phyloP scores from a whole-genome alignment of 768 basidiomycete genomes.

The Collybiopsis confluens region DNA sequence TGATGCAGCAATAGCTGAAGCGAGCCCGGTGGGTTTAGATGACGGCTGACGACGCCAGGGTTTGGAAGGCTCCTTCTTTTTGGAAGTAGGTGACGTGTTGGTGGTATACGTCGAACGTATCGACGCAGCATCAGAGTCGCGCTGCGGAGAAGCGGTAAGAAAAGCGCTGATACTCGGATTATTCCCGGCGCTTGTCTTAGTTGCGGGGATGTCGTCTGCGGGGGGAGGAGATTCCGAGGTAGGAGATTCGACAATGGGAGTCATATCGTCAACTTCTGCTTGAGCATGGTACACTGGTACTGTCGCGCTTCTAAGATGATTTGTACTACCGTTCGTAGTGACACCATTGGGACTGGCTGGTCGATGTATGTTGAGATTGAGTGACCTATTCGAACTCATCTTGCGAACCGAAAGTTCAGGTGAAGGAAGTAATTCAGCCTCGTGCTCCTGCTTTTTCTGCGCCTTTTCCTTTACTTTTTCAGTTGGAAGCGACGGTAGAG shows the following conservation, averaged over 20 bases:
- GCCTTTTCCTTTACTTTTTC: neutral
- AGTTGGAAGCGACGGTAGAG: neutral
- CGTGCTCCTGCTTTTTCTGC: neutral
- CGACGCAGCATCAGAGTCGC: conserved; percentile 6
- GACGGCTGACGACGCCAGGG: conserved; percentile 35
- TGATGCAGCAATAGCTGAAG: conserved; percentile 64
- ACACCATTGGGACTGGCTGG: no score
- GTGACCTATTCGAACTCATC: conserved; percentile 3
- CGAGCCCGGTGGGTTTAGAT: conserved; percentile 55
- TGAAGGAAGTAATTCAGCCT: neutral
- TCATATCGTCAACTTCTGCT: conserved; percentile 4
- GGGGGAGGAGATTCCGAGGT: conserved; percentile 1
- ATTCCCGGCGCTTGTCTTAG: neutral
- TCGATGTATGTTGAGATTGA: neutral
- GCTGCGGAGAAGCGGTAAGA: conserved; percentile 1
- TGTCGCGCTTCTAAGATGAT: neutral
- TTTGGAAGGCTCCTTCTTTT: conserved; percentile 31
- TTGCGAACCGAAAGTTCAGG: conserved; percentile 1
- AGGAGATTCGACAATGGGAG: conserved; percentile 7
- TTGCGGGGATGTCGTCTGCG: neutral
- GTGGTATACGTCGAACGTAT: conserved; percentile 1
- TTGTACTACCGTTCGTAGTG: neutral
- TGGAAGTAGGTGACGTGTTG: neutral
- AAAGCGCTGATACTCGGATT: no score
- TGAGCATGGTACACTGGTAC: neutral